Conservation (phyloP, 805 yeast species). For the Kodamaea neixiangensis region DNA sequence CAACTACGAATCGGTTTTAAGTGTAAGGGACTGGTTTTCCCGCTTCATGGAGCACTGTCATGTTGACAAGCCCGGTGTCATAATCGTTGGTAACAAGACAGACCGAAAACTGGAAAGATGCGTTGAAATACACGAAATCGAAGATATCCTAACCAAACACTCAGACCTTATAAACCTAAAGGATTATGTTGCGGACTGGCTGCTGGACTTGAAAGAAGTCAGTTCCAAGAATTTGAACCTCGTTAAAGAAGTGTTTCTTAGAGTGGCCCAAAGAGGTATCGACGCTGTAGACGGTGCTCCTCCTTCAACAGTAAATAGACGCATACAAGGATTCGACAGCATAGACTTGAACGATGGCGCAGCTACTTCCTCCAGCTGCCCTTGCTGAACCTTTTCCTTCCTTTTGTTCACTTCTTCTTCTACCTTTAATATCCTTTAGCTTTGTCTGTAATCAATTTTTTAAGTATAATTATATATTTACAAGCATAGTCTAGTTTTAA, state of each 20-base stretch:
- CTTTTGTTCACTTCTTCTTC: background rate
- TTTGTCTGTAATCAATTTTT: background rate
- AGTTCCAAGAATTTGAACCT: constrained; percentile 30
- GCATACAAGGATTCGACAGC: constrained; percentile 31
- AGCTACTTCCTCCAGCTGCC: constrained; percentile 18
- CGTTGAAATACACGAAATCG: constrained; percentile 38
- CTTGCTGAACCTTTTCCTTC: constrained; percentile 17
- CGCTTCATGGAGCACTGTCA: constrained; percentile 51
- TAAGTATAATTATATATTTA: constrained; percentile 6
- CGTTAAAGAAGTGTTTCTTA: constrained; percentile 36
- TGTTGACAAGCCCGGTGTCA: constrained; percentile 47
- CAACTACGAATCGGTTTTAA: constrained; percentile 50
- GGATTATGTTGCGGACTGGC: constrained; percentile 35
- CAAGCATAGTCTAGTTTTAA: too few species aligned
- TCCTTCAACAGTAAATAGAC: constrained; percentile 8
- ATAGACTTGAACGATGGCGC: constrained; percentile 25
- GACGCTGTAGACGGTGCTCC: constrained; percentile 14
- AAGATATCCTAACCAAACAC: constrained; percentile 29
- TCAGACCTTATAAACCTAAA: constrained; percentile 21
- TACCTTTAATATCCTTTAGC: background rate
- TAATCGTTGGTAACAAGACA: constrained; percentile 55
- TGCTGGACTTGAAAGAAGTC: constrained; percentile 33
- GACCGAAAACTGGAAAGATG: constrained; percentile 40
- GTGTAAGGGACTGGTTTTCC: constrained; percentile 49
- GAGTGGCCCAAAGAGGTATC: constrained; percentile 41